Evolutionary conservation across 768 basidiomycete genomes (phyloP).

Genomic region (Phlegmacium glaucopus): DNA sequence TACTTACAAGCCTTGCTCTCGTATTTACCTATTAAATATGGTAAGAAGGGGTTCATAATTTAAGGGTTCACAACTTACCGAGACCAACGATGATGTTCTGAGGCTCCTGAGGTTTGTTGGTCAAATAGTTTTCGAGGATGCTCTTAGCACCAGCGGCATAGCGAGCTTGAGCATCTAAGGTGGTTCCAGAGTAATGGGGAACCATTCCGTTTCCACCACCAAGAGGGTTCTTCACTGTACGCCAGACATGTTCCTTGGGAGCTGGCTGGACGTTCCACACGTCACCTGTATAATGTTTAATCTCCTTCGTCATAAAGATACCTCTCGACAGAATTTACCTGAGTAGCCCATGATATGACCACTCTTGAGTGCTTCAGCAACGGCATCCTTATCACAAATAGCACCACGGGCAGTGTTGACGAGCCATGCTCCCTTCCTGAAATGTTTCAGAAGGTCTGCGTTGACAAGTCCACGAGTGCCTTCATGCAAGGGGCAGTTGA

Average conservation of each 20-base stretch:
- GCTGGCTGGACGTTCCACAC: conserved; percentile 90
- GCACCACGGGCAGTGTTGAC: conserved; percentile 94
- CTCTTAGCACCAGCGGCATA: conserved; percentile 72
- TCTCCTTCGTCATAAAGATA: conserved; percentile 29
- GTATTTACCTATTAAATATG: conserved; percentile 30
- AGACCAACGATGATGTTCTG: conserved; percentile 79
- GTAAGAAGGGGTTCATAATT: background rate
- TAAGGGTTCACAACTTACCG: conserved; percentile 37
- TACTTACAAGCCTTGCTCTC: conserved; percentile 44
- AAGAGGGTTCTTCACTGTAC: conserved; percentile 75
- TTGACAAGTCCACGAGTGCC: conserved; percentile 79
- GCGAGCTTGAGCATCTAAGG: conserved; percentile 84
- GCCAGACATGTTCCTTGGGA: conserved; percentile 83
- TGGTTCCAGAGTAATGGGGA: conserved; percentile 85
- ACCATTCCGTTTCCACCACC: conserved; percentile 90
- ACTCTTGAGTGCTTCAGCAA: conserved; percentile 69
- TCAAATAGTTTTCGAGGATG: conserved; percentile 72
- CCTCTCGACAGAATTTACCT: conserved; percentile 19
- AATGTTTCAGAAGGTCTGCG: conserved; percentile 76
- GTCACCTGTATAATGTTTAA: conserved; percentile 38
- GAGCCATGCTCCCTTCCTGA: conserved; percentile 92
- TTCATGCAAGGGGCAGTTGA: conserved; percentile 88
- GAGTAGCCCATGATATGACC: conserved; percentile 69
- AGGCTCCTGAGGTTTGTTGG: conserved; percentile 62
- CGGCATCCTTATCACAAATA: conserved; percentile 81